Evolutionary conservation across 345 rosid genomes (phyloP), one percentile per base, ranked within the genome.

Genomic region (Lepidium didymum): DNA sequence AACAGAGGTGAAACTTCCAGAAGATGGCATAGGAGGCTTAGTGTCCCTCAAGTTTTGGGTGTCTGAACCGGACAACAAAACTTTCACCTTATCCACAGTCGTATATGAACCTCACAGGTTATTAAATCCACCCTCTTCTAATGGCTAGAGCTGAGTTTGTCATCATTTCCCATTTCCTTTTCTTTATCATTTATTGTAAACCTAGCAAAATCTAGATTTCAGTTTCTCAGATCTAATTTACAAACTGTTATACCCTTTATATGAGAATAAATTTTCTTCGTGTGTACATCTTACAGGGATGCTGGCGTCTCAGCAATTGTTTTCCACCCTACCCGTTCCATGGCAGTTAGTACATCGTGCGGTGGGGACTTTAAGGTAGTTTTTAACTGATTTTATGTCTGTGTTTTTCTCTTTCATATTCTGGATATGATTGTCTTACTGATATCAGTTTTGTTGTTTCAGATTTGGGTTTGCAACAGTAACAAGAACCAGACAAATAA

Each of bases 41-140:
- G 81, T 87, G 49, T 84, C 88, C 74, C 96, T 94, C 15, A 94
- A 91, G 80, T 87, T 94, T 72, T 94, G 99, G 99, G 66, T 35
- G 37, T 77, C 80, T 23, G 80, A 75, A 61, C 75, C 87, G 51
- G 82, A 78, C 69, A 80, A 80, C 56, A 90, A 82, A 70, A 73
- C 77, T 15, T 87, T 91, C 79, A 86, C 76, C 69, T 74, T 94
- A 76, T 82, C 92, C 36, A 94, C 99, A 23, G 75, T 91, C 49
- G 84, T 94, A 42, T 90, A 94, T 52, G 99, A 94, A 75, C 99
- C 99, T 62, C 99, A 94, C 83, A 85, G 91, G 97, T 91, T 49
- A 45, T 14, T 38, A 60, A n/a, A 41, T 63, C 47, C 6, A 23
- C 36, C 63, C 40, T 53, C 59, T 55, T 36, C 25, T 55, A 29